phyloP scores from a whole-genome alignment of 768 basidiomycete genomes.

The Termitomyces sp. region DNA sequence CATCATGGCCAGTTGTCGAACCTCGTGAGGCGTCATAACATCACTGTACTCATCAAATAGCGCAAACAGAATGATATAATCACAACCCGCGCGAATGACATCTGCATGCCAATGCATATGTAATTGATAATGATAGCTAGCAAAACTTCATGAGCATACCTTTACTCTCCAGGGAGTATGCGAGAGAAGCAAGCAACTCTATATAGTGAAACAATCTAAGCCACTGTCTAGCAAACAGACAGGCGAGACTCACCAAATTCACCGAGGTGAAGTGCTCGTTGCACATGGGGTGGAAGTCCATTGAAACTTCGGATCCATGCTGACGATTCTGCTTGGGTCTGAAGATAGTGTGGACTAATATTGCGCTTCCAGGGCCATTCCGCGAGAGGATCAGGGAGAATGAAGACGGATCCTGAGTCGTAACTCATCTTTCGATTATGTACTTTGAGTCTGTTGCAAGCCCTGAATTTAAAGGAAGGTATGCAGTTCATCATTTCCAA shows the following conservation, averaged over 20 bases:
- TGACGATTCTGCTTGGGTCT: conserved; percentile 8
- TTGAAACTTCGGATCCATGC: too few species aligned
- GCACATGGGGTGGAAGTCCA: conserved; percentile 21
- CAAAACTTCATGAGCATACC: conserved; percentile 19
- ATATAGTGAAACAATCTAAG: neutral
- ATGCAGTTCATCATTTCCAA: too few species aligned
- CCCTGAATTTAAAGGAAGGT: too few species aligned
- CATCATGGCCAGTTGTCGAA: neutral
- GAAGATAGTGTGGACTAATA: conserved; percentile 35
- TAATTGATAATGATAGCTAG: neutral
- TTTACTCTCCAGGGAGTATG: conserved; percentile 30
- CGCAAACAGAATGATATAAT: neutral
- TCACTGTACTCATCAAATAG: neutral
- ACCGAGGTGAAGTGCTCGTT: conserved; percentile 37
- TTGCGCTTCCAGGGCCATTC: conserved; percentile 43
- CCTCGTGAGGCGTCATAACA: neutral
- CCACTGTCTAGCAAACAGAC: neutral
- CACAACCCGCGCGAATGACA: neutral
- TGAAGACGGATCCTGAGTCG: neutral
- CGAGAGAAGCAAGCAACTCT: conserved; percentile 38
- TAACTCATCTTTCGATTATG: too few species aligned
- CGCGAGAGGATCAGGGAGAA: conserved; percentile 26
- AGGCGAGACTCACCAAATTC: conserved; percentile 23
- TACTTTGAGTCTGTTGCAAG: too few species aligned
- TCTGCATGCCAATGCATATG: neutral